Conservation (phyloP, 768 basidiomycete genomes). For the Lentinula sp. region DNA sequence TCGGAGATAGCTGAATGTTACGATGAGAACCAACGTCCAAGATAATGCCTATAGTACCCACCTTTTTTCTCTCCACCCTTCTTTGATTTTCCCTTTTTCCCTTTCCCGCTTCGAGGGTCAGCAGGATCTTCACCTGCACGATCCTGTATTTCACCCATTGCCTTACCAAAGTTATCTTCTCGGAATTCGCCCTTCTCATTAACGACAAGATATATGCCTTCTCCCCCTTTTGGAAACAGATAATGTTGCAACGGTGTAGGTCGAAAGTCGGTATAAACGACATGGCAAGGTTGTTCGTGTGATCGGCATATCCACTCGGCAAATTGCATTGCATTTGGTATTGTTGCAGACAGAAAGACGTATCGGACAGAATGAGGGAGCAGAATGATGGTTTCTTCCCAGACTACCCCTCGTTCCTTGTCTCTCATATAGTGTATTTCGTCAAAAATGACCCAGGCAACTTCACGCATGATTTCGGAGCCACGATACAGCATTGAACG, state of each 20-base stretch:
- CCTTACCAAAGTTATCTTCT: conserved; percentile 96
- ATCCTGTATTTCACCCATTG: conserved; percentile 91
- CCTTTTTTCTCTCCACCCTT: conserved; percentile 95
- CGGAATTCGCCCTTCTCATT: conserved; percentile 97
- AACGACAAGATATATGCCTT: conserved; percentile 97
- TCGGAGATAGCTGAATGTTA: conserved; percentile 68
- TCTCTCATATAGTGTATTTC: conserved; percentile 99
- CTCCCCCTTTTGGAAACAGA: conserved; percentile 93
- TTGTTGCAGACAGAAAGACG: conserved; percentile 98
- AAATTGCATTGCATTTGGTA: conserved; percentile 99
- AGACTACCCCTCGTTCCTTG: conserved; percentile 97
- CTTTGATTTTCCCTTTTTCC: conserved; percentile 85
- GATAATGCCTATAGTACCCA: conserved; percentile 20
- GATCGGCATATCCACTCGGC: conserved; percentile 98
- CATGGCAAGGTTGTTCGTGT: conserved; percentile 97
- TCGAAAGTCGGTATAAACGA: conserved; percentile 98
- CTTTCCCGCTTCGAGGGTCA: conserved; percentile 77
- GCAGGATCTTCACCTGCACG: conserved; percentile 87
- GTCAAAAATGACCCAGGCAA: conserved; percentile 99
- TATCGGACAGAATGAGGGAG: conserved; percentile 95
- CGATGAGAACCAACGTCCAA: not conserved
- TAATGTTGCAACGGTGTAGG: conserved; percentile 98
- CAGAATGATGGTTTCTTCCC: conserved; percentile 98
- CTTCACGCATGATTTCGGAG: conserved; percentile 98
- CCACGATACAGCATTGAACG: conserved; percentile 98